phyloP scores from a whole-genome alignment of 345 rosid species.

The Eutrema heterophyllum region DNA sequence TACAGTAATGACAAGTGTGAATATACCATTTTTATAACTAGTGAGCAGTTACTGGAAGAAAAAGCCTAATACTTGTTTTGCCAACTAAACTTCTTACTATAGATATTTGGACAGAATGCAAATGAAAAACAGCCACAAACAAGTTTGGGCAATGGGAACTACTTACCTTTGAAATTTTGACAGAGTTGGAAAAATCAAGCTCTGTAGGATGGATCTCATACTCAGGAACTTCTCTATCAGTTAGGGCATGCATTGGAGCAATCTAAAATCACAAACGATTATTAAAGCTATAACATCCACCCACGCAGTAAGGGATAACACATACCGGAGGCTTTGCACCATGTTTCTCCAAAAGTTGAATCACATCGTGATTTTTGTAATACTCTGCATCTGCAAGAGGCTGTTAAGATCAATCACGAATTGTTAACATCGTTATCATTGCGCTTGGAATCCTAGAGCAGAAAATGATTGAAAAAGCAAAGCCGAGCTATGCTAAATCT shows the following conservation, averaged over 20 bases:
- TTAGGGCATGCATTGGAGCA: slow-evolving; percentile 75
- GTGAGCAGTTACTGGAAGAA: not conserved
- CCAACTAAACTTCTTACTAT: not conserved
- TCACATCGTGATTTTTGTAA: slow-evolving; percentile 68
- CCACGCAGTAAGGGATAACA: not conserved
- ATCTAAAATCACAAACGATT: slow-evolving; percentile 31
- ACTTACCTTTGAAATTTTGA: slow-evolving; percentile 65
- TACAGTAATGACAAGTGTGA: not conserved
- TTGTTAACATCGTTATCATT: slow-evolving; percentile 8
- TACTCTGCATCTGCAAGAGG: slow-evolving; percentile 83
- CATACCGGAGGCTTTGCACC: slow-evolving; percentile 73
- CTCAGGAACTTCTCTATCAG: slow-evolving; percentile 72
- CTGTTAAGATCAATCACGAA: slow-evolving; percentile 40
- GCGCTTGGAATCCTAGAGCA: not conserved
- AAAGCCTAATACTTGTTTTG: not conserved
- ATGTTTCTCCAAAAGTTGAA: slow-evolving; percentile 65
- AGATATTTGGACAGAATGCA: not conserved
- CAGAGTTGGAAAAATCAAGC: slow-evolving; percentile 73
- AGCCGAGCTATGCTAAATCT: not conserved
- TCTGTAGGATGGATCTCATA: slow-evolving; percentile 71
- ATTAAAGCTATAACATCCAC: not conserved
- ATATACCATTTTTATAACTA: not conserved
- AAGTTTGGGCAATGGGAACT: not conserved
- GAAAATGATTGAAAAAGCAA: not conserved
- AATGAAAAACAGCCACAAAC: not conserved